Percentiles rank a stretch among this genome's conserved stretches.
Conservation (phyloP, 148 eudicot genomes). For the Talinum fruticosum region DNA sequence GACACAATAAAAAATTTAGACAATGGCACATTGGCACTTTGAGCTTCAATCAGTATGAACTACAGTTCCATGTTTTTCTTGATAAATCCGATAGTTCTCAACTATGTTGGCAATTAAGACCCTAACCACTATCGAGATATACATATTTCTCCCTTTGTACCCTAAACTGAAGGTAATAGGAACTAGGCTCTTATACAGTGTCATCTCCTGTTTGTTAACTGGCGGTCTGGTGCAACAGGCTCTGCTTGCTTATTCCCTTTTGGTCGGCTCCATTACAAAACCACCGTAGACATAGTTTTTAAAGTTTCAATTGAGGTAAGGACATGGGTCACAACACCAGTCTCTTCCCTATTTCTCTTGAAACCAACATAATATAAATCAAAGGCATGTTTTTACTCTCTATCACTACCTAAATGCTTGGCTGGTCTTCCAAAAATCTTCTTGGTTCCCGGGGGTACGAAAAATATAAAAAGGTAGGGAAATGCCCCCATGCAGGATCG, state of each 20-base stretch:
- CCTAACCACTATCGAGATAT: neutral
- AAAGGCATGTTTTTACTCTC: too few relatives aligned
- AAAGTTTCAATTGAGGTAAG: neutral
- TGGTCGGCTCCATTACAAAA: neutral
- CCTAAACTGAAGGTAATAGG: neutral
- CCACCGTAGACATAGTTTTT: neutral
- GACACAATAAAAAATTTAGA: too few relatives aligned
- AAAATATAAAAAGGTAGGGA: neutral
- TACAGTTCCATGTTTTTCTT: too few relatives aligned
- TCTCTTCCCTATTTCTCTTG: too few relatives aligned
- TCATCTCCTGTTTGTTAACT: neutral
- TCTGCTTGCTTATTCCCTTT: too few relatives aligned
- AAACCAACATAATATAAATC: too few relatives aligned
- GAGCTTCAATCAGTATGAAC: neutral
- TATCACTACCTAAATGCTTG: too few relatives aligned
- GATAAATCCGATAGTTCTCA: too few relatives aligned
- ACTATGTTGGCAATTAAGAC: neutral
- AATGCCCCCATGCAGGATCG: constrained; percentile 46
- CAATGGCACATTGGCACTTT: neutral
- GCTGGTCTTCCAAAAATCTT: too few relatives aligned
- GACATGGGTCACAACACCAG: neutral
- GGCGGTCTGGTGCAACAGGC: neutral
- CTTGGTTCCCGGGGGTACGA: neutral
- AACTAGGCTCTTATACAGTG: neutral
- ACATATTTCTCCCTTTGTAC: neutral